A percentile compares a stretch with the other conserved stretches of the same genome.
phyloP scores from a whole-genome alignment of 768 basidiomycete genomes.

The Lactarius deliciosus region DNA sequence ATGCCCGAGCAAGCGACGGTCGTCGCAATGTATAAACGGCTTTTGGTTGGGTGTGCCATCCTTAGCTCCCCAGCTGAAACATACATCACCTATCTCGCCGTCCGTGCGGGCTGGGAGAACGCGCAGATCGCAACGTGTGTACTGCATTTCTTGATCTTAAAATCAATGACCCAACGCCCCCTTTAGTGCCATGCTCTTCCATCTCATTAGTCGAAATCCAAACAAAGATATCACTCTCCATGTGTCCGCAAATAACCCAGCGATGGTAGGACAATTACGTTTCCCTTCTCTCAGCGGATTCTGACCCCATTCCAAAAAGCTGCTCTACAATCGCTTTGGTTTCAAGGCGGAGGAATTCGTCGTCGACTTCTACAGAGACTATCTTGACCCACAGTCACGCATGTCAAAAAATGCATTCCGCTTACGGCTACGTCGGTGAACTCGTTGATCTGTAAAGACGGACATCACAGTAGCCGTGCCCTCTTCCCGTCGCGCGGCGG shows the following conservation, averaged over 20 bases:
- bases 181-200: constrained; percentile 71
- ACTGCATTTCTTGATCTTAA: not conserved
- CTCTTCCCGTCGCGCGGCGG: constrained; percentile 20
- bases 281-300: not conserved
- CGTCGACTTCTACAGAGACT: constrained; percentile 77
- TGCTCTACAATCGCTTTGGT: constrained; percentile 82
- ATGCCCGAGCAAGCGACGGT: constrained; percentile 72
- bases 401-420: constrained; percentile 80
- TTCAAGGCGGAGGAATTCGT: constrained; percentile 88
- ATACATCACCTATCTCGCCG: constrained; percentile 81
- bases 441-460: not conserved
- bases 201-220: constrained; percentile 69
- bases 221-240: constrained; percentile 78
- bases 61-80: constrained; percentile 77
- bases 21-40: constrained; percentile 65
- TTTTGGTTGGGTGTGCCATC: constrained; percentile 75
- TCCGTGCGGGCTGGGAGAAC: constrained; percentile 80
- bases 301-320: constrained; percentile 40
- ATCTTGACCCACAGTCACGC: constrained; percentile 66
- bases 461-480: constrained; percentile 20
- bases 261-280: constrained; percentile 52
- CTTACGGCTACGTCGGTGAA: constrained; percentile 64
- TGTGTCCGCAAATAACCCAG: constrained; percentile 78
- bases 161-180: constrained; percentile 19
- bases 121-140: constrained; percentile 71